Evolutionary conservation across 176 grass and related monocot genomes (phyloP), one percentile per base, ranked within the genome.

Genomic region (Triticum dicoccoides): DNA sequence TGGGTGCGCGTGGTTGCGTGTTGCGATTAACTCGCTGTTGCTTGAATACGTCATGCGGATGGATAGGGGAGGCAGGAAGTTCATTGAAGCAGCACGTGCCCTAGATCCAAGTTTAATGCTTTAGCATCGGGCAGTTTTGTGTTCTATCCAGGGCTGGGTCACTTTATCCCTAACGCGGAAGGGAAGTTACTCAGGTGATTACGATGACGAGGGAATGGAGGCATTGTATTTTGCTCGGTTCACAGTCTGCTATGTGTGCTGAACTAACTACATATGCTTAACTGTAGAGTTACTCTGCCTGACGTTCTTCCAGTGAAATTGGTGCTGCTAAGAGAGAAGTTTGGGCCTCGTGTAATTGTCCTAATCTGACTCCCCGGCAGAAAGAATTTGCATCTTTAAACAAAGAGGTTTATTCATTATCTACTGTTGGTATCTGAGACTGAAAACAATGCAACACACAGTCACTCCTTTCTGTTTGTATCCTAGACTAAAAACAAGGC

Each of bases 71-170:
- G 61, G n/a, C 32, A 21, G n/a, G 61, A 54, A 76, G 63, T 69
- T 84, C 79, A 64, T 70, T 64, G 45, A 78, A 66, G 72, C 64
- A 32, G 23, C 15, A 56, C 27, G 38, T 91, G 69, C 51, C 49
- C 73, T 91, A 88, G 81, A 91, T 91, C 81, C 82, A 78, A 42
- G 77, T 33, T 77, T 75, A 64, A 72, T 84, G 76, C 61, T 87
- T 34, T 76, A 37, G 32, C 75, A 79, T 76, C 66, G 85, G 66
- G 6, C 34, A 75, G 29, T 66, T 79, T 44, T 38, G 74, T 45
- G 58, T 79, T 83, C 69, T 39, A 49, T 45, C 2, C 21, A 51
- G 69, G 45, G 67, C 79, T 83, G 25, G 3, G 3, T 5, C 34
- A 68, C 66, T 30, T 76, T 80, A 51, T 47, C 67, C 65, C 72